Conservation (phyloP, 164 flowering plant genomes). For the Umbellularia californica region DNA sequence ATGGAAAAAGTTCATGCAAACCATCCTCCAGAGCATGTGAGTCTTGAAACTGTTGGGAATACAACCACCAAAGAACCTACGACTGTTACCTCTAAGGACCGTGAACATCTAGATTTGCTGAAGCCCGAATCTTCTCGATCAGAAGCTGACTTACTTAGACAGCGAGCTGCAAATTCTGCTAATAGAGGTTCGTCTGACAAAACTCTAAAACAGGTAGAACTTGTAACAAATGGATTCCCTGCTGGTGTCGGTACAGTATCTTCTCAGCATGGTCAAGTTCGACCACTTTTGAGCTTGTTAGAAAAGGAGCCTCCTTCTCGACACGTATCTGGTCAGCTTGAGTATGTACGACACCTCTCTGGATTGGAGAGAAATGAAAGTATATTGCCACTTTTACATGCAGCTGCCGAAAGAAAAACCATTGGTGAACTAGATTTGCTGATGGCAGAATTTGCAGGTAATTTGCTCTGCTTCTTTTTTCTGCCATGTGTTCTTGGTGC, state of each 20-base stretch:
- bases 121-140: slow-evolving; percentile 47
- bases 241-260: slow-evolving; percentile 29
- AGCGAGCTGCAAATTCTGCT: slow-evolving; percentile 34
- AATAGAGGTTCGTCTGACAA: slow-evolving; percentile 51
- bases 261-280: slow-evolving; percentile 73
- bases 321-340: slow-evolving; percentile 91
- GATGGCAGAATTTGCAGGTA: slow-evolving; percentile 97
- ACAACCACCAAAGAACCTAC: slow-evolving; percentile 35
- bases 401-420: slow-evolving; percentile 70
- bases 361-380: slow-evolving; percentile 91
- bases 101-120: slow-evolving; percentile 46
- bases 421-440: slow-evolving; percentile 89
- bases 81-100: slow-evolving; percentile 32
- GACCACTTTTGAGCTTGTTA: slow-evolving; percentile 93
- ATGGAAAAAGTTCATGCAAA: slow-evolving; percentile 39
- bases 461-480: background rate
- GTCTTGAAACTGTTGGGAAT: slow-evolving; percentile 34
- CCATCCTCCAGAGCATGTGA: slow-evolving; percentile 34
- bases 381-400: slow-evolving; percentile 76
- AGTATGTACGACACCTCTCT: slow-evolving; percentile 76
- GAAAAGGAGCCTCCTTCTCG: slow-evolving; percentile 97
- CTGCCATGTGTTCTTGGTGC: background rate
- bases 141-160: slow-evolving; percentile 50
- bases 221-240: slow-evolving; percentile 29
- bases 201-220: slow-evolving; percentile 49